Conservation (phyloP, 2,329 filamentous ascomycete species). For the Fusarium duplospermum region DNA sequence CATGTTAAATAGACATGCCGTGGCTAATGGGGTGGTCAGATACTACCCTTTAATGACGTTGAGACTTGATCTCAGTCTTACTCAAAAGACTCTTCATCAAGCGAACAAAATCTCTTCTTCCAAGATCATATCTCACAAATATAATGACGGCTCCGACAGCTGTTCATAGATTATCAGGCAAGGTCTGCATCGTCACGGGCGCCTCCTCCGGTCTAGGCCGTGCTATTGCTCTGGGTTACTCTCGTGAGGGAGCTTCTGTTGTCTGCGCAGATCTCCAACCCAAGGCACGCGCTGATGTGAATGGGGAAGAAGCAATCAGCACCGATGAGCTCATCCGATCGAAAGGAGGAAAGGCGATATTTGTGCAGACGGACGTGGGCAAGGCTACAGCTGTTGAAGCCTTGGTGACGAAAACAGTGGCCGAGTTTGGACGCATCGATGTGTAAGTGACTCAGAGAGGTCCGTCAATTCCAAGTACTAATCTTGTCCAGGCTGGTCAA, state of each 20-base stretch:
- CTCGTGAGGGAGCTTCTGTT: constrained; percentile 54
- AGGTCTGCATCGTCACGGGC: constrained; percentile 58
- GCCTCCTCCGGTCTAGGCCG: constrained; percentile 59
- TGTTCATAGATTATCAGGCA: constrained; percentile 20
- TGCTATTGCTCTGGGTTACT: constrained; percentile 58
- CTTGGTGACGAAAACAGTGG: constrained; percentile 46
- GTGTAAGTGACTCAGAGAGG: constrained; percentile 32
- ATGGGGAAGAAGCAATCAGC: constrained; percentile 45
- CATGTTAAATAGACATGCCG: not conserved
- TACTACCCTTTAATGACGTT: not conserved
- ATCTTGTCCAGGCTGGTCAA: constrained; percentile 48
- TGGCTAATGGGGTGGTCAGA: not conserved
- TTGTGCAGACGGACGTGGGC: constrained; percentile 58
- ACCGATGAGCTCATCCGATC: constrained; percentile 49
- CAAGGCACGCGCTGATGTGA: constrained; percentile 40
- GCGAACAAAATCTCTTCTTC: rapidly evolving
- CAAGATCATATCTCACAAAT: rapidly evolving
- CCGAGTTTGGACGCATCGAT: constrained; percentile 36
- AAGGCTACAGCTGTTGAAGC: constrained; percentile 50
- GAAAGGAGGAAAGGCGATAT: constrained; percentile 52
- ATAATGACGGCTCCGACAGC: constrained; percentile 1
- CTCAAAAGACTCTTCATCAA: not conserved
- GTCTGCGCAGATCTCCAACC: constrained; percentile 56
- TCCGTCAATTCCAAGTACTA: constrained; percentile 39
- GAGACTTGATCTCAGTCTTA: not conserved